Evolutionary conservation across 495 filamentous ascomycete species (phyloP).

Genomic region (Aspergillus carlsbadensis): DNA sequence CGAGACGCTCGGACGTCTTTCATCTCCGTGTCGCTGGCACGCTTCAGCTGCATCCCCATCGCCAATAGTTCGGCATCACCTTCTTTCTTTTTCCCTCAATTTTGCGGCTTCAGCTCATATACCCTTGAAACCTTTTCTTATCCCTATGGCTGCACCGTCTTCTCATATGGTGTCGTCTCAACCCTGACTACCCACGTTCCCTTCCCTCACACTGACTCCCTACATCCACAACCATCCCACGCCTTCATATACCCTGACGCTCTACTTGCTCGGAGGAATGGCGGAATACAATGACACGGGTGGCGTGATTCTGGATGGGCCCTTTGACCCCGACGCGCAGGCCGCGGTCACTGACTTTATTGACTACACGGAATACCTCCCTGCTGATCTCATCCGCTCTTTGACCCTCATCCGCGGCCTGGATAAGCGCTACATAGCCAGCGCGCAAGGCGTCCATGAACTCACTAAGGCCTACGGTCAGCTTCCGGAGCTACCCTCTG

Average conservation of each 20-base stretch:
- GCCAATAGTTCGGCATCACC: not conserved
- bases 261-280: slow-evolving; percentile 24
- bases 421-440: slow-evolving; percentile 66
- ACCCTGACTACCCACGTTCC: slow-evolving; percentile 13
- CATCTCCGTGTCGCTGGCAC: not conserved
- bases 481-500: slow-evolving; percentile 59
- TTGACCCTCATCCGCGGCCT: slow-evolving; percentile 84
- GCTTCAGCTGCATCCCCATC: not conserved
- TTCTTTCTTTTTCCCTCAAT: not conserved
- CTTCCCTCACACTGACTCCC: slow-evolving; percentile 14
- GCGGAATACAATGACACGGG: slow-evolving; percentile 43
- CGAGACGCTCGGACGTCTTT: not conserved
- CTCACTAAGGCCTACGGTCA: slow-evolving; percentile 72
- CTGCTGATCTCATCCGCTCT: slow-evolving; percentile 87
- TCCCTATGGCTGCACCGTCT: slow-evolving; percentile 21
- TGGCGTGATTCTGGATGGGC: slow-evolving; percentile 48
- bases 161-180: slow-evolving; percentile 21
- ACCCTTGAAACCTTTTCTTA: not conserved
- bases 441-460: slow-evolving; percentile 66
- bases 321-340: slow-evolving; percentile 85
- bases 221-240: slow-evolving; percentile 10
- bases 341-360: slow-evolving; percentile 93
- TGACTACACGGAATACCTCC: slow-evolving; percentile 95
- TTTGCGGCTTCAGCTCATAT: not conserved
- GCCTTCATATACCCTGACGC: slow-evolving; percentile 17